These are phyloP conservation scores for Suillus hirtellus DNA, from an alignment of 768 basidiomycete genomes.

Conservation along the genomic window DNA sequence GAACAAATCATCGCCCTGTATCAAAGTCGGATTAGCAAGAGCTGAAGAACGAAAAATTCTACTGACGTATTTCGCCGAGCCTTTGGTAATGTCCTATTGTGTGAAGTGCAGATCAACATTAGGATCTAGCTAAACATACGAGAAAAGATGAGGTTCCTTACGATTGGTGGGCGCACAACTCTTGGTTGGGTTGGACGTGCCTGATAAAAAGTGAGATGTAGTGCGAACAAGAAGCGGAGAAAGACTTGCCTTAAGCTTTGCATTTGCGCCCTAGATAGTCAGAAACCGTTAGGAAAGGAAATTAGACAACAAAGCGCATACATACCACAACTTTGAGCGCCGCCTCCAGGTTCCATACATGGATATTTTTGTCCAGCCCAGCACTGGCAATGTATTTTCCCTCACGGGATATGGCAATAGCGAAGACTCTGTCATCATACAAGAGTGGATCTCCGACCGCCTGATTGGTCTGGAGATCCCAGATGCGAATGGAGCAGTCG, in stretches of 20 bases:
- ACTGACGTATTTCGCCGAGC: not conserved
- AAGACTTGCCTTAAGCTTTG: too few relatives aligned
- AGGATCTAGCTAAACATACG: not conserved
- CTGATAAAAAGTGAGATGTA: too few relatives aligned
- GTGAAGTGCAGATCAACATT: too few relatives aligned
- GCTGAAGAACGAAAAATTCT: too few relatives aligned
- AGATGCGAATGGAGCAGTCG: not conserved
- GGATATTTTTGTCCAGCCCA: conserved; percentile 72
- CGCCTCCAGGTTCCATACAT: conserved; percentile 74
- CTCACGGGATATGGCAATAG: conserved; percentile 75
- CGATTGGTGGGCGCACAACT: too few relatives aligned
- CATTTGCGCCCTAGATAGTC: too few relatives aligned
- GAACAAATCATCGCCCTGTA: too few relatives aligned
- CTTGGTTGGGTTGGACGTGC: too few relatives aligned
- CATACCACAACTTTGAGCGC: not conserved
- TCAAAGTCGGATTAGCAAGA: too few relatives aligned
- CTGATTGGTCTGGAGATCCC: not conserved
- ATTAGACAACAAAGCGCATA: not conserved
- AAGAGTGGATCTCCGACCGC: conserved; percentile 45
- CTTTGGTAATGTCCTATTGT: not conserved
- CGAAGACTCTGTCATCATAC: conserved; percentile 77
- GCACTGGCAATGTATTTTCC: conserved; percentile 79
- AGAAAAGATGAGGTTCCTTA: too few relatives aligned
- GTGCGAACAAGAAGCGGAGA: too few relatives aligned
- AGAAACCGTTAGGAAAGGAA: too few relatives aligned